Evolutionary conservation across 768 basidiomycete species (phyloP).

Genomic region (Auricularia heimuer): DNA sequence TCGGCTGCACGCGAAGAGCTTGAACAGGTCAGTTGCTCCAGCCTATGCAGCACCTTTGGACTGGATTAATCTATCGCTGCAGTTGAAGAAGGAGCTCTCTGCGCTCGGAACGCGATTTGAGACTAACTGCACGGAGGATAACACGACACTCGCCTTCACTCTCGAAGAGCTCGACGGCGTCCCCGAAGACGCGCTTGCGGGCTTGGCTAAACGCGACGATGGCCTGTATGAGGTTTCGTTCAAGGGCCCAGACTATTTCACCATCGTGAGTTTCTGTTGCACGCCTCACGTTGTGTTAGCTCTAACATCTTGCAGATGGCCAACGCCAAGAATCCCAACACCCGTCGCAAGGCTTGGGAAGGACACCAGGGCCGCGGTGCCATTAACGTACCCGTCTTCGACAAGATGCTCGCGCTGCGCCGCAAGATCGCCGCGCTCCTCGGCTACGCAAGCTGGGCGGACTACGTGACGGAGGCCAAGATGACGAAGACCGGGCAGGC

Average conservation of each 20-base stretch:
- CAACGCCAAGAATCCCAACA: constrained; percentile 61
- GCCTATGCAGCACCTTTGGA: not conserved
- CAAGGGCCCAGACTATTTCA: constrained; percentile 77
- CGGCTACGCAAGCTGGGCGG: constrained; percentile 73
- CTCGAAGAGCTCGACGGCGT: constrained; percentile 71
- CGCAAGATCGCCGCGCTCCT: constrained; percentile 58
- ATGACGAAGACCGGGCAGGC: constrained; percentile 68
- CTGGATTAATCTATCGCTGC: not conserved
- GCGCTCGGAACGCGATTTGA: constrained; percentile 71
- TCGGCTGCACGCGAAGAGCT: constrained; percentile 50
- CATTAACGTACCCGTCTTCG: constrained; percentile 61
- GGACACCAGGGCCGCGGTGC: constrained; percentile 59
- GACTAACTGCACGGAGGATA: constrained; percentile 90
- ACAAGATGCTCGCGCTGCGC: constrained; percentile 58
- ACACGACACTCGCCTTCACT: constrained; percentile 58
- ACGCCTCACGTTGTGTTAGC: not conserved
- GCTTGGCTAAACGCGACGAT: constrained; percentile 57
- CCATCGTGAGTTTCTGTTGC: constrained; percentile 40
- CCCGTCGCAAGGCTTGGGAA: constrained; percentile 55
- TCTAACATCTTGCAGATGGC: constrained; percentile 46
- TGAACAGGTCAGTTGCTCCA: constrained; percentile 20
- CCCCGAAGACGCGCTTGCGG: constrained; percentile 67
- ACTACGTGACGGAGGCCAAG: constrained; percentile 74
- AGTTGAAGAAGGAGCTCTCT: constrained; percentile 67
- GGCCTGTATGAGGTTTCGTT: constrained; percentile 65